Percentiles rank a stretch among this genome's conserved stretches.
Conservation (phyloP, 371 early-diverging fungal species). For the Haplosporangium sp. region DNA sequence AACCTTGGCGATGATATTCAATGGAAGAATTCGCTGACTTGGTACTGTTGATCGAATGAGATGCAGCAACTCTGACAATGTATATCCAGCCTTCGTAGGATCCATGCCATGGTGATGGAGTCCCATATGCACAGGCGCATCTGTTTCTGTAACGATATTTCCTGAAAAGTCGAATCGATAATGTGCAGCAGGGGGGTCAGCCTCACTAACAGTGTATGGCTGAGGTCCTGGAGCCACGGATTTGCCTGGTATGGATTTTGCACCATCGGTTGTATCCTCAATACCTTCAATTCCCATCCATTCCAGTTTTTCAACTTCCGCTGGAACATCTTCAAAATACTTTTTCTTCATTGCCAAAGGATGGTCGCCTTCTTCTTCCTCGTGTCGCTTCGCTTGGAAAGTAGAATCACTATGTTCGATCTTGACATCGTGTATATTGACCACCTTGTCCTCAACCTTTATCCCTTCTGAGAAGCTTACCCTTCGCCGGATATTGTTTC, state of each 20-base stretch:
- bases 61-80: conserved; percentile 84
- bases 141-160: conserved; percentile 62
- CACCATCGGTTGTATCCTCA: conserved; percentile 25
- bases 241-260: conserved; percentile 21
- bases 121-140: conserved; percentile 74
- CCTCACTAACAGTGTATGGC: conserved; percentile 43
- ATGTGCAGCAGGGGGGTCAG: conserved; percentile 49
- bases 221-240: conserved; percentile 53
- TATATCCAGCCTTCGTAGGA: conserved; percentile 89
- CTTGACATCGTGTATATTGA: conserved; percentile 32
- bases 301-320: conserved; percentile 75
- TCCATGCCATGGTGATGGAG: conserved; percentile 92
- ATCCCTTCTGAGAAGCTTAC: conserved; percentile 44
- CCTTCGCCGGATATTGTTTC: conserved; percentile 22
- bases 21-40: conserved; percentile 81
- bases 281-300: conserved; percentile 74
- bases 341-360: conserved; percentile 64
- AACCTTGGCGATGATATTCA: conserved; percentile 73
- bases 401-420: conserved; percentile 6
- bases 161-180: conserved; percentile 87
- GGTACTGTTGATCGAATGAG: conserved; percentile 86
- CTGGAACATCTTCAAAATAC: conserved; percentile 66
- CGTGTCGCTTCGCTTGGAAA: conserved; percentile 41
- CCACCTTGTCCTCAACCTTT: conserved; percentile 35
- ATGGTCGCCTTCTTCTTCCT: conserved; percentile 62